Evolutionary conservation across 2,329 filamentous ascomycete genomes (phyloP).

Genomic region (Xylaria sp.): DNA sequence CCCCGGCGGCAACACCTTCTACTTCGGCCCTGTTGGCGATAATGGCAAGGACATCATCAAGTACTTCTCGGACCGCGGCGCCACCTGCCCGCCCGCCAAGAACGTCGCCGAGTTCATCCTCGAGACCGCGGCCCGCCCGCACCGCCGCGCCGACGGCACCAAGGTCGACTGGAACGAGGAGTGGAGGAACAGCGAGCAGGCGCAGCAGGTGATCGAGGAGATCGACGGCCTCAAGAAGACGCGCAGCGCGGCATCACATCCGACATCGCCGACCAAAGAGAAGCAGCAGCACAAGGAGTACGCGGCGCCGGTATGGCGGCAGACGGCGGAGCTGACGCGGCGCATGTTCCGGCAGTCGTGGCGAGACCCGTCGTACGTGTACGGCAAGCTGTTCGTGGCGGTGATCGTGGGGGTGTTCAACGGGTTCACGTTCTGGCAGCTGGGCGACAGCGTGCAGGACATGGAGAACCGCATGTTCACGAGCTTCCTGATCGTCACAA

Average conservation of each 20-base stretch:
- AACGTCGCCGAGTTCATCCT: slow-evolving; percentile 55
- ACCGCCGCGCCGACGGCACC: slow-evolving; percentile 39
- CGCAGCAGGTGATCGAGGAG: slow-evolving; percentile 60
- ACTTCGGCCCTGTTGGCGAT: slow-evolving; percentile 73
- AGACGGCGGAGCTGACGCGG: slow-evolving; percentile 68
- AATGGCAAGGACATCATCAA: slow-evolving; percentile 66
- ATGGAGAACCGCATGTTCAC: slow-evolving; percentile 82
- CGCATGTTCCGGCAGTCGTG: slow-evolving; percentile 74
- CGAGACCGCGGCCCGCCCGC: slow-evolving; percentile 45
- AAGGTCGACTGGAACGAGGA: slow-evolving; percentile 73
- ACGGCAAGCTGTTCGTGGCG: slow-evolving; percentile 73
- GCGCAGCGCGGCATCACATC: slow-evolving; percentile 27
- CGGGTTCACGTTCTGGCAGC: slow-evolving; percentile 75
- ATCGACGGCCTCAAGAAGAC: slow-evolving; percentile 61
- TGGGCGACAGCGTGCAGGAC: slow-evolving; percentile 66
- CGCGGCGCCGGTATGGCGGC: slow-evolving; percentile 64
- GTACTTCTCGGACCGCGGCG: slow-evolving; percentile 69
- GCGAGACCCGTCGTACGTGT: slow-evolving; percentile 76
- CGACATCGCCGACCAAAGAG: slow-evolving; percentile 42
- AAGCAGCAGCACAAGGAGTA: slow-evolving; percentile 60
- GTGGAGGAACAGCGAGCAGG: slow-evolving; percentile 69
- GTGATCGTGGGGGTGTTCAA: slow-evolving; percentile 77
- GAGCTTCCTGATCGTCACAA: slow-evolving; percentile 63
- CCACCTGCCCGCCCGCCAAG: slow-evolving; percentile 61
- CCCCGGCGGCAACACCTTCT: slow-evolving; percentile 70